A percentile compares a stretch with the other conserved stretches of the same genome.
These are phyloP conservation scores for Tetracladium setigerum DNA, from an alignment of 495 filamentous ascomycete species.

Conservation along the genomic window DNA sequence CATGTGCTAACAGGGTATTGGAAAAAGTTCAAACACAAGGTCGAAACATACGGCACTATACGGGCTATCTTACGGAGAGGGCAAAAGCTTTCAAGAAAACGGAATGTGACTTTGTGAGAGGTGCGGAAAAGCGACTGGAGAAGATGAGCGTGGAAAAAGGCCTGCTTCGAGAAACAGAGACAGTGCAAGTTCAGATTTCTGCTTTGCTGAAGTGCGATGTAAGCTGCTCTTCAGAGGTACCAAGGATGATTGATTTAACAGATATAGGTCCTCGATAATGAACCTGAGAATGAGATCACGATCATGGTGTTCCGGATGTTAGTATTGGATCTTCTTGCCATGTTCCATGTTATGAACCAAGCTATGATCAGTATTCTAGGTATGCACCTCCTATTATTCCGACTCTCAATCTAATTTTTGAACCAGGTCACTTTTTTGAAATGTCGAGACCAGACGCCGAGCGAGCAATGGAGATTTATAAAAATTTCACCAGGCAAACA, in stretches of 20 bases:
- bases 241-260: constrained; percentile 7
- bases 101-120: constrained; percentile 83
- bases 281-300: constrained; percentile 95
- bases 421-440: constrained; percentile 89
- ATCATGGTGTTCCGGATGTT: constrained; percentile 91
- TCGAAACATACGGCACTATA: constrained; percentile 87
- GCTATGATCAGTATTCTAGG: constrained; percentile 96
- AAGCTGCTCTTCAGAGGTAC: constrained; percentile 18
- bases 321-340: constrained; percentile 78
- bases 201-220: constrained; percentile 88
- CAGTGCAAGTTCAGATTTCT: constrained; percentile 81
- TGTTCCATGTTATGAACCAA: constrained; percentile 96
- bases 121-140: constrained; percentile 75
- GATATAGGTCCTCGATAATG: constrained; percentile 68
- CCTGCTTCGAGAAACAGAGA: constrained; percentile 83
- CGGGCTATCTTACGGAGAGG: constrained; percentile 76
- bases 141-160: constrained; percentile 88
- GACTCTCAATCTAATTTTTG: constrained; percentile 9
- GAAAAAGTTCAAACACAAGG: constrained; percentile 84
- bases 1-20: constrained; percentile 24
- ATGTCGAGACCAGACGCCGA: constrained; percentile 94
- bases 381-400: constrained; percentile 29
- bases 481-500: constrained; percentile 86
- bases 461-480: constrained; percentile 87
- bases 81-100: constrained; percentile 76